Conservation (phyloP, 352 stramenopile species). For the Globisporangium nagaii region DNA sequence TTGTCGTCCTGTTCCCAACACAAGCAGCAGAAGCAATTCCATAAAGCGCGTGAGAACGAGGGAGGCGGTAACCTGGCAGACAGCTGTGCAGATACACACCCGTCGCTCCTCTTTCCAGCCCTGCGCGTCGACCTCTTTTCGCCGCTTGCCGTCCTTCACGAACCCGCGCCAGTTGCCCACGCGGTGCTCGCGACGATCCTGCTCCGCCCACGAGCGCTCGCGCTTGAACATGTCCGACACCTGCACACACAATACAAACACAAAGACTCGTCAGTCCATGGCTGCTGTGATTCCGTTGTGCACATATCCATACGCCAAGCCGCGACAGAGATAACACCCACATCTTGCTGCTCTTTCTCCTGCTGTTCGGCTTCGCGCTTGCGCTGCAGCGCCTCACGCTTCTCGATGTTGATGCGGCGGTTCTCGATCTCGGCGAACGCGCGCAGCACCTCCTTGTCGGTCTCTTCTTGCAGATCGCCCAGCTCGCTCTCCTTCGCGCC, state of each 20-base stretch:
- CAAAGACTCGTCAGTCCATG: neutral
- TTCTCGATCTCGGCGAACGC: conserved; percentile 85
- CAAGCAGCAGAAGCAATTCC: neutral
- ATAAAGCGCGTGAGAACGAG: too few relatives aligned
- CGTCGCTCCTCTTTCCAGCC: conserved; percentile 62
- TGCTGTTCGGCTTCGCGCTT: conserved; percentile 66
- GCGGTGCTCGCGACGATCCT: conserved; percentile 68
- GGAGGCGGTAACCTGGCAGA: neutral
- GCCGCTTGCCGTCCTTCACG: conserved; percentile 65
- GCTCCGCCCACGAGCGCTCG: conserved; percentile 70
- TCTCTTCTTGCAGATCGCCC: conserved; percentile 46
- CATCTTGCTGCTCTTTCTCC: conserved; percentile 69
- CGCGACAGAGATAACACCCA: conserved; percentile 17
- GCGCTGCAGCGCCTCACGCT: conserved; percentile 59
- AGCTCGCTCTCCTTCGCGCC: conserved; percentile 68
- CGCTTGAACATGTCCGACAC: conserved; percentile 58
- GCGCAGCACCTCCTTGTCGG: conserved; percentile 74
- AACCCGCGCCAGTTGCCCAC: conserved; percentile 80
- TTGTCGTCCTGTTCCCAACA: conserved; percentile 29
- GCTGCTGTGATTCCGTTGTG: too few relatives aligned
- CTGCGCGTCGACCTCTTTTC: conserved; percentile 53
- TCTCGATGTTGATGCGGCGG: conserved; percentile 66
- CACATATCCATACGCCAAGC: too few relatives aligned
- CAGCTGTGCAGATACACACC: conserved; percentile 3
- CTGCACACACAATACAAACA: conserved; percentile 2